Conservation (phyloP, 495 filamentous ascomycete genomes). For the Aspergillus homomorphus region DNA sequence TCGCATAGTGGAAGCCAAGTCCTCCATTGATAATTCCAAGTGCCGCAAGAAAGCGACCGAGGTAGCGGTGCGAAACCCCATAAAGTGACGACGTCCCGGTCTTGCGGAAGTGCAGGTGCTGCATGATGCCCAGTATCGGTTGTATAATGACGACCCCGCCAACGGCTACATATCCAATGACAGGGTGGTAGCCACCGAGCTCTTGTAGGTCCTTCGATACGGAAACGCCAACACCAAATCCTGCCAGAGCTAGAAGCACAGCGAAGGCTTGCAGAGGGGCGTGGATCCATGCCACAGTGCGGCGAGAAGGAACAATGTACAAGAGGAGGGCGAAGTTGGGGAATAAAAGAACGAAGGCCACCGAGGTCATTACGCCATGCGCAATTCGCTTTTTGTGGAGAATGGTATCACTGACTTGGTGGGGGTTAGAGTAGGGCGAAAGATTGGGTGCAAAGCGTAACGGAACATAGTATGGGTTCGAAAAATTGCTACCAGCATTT, state of each 20-base stretch:
- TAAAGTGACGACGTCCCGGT: slow-evolving; percentile 44
- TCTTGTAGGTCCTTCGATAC: slow-evolving; percentile 31
- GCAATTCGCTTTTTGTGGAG: slow-evolving; percentile 30
- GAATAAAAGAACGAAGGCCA: slow-evolving; percentile 41
- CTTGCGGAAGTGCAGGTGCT: slow-evolving; percentile 56
- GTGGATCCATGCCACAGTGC: slow-evolving; percentile 46
- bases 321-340: slow-evolving; percentile 44
- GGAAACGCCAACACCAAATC: slow-evolving; percentile 58
- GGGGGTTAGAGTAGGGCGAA: slow-evolving; percentile 12
- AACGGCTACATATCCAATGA: slow-evolving; percentile 59
- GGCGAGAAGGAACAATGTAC: slow-evolving; percentile 36
- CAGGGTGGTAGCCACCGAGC: slow-evolving; percentile 29
- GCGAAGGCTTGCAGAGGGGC: slow-evolving; percentile 54
- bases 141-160: slow-evolving; percentile 54
- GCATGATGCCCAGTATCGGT: slow-evolving; percentile 58
- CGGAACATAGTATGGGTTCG: slow-evolving; percentile 55
- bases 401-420: slow-evolving; percentile 17
- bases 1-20: slow-evolving; percentile 50
- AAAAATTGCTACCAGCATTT: slow-evolving; percentile 50
- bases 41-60: slow-evolving; percentile 69
- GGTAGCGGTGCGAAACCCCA: slow-evolving; percentile 73
- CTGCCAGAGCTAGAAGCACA: slow-evolving; percentile 52
- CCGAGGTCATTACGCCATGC: slow-evolving; percentile 35
- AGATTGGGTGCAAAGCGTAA: slow-evolving; percentile 8
- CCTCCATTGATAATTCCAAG: slow-evolving; percentile 67